Evolutionary conservation across 2,329 filamentous ascomycete genomes (phyloP), one percentile per base, ranked within the genome.

Genomic region (Trichoderma hamatum): DNA sequence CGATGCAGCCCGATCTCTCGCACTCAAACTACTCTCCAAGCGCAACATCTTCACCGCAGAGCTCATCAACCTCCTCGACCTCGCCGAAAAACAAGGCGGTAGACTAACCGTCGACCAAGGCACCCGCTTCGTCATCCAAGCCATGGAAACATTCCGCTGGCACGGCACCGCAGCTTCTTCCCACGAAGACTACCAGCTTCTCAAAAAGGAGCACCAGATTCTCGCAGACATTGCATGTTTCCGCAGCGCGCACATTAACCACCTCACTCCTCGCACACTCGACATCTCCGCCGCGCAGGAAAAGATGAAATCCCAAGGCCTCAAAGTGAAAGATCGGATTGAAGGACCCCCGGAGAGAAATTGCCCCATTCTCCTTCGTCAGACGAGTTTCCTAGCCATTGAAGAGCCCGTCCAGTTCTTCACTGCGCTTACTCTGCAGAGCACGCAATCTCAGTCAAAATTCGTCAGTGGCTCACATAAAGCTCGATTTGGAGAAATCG

Each of bases 331-430:
- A 70, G 80, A 82, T 0, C 76, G 80, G 0, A 85, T 87, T 21
- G 85, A 87, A 69, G 85, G 85, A 0, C 85, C 85, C 0, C 85
- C 85, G 0, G 67, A 70, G 1, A 76, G 84, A 3, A 67, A 70
- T 1, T 84, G 80, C 32, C 81, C 81, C 0, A 83, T 87, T 6
- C 77, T 87, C 1, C 75, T 87, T 9, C 79, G 84, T 0, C 85
- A 87, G 70, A 86, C 85, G 0, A 87, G 85, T 68, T 87, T 87
- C 69, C 75, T 82, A 1, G 85, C 85, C 0, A 73, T 86, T 0
- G 81, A 85, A 63, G 85, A 87, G 72, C 75, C 75, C 0, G 80
- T 86, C 3, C 74, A 76, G 1, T 86, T 86, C 69, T 71, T 69
- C 0, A 43, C 16, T 3, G 2, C 19, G 73, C 74, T 14, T 54